A percentile compares a stretch with the other conserved stretches of the same genome.
phyloP scores from a whole-genome alignment of 805 yeast species.

The Metschnikowia dekortorum region DNA sequence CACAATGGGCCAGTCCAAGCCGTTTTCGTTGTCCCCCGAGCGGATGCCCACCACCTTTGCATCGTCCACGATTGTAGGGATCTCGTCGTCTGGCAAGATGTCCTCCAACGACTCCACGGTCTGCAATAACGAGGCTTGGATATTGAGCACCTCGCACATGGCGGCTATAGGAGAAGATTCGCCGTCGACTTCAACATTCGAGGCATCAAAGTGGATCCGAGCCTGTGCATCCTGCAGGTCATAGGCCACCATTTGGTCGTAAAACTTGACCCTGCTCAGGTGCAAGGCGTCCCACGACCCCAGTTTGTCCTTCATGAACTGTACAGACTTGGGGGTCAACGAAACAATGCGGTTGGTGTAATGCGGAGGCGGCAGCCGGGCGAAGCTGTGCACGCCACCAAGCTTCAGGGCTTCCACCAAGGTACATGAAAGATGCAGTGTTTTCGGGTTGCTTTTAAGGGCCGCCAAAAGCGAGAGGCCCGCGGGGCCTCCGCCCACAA shows the following conservation, averaged over 20 bases:
- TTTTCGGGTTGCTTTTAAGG: constrained; percentile 59
- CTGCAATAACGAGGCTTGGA: constrained; percentile 68
- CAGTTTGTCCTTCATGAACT: constrained; percentile 53
- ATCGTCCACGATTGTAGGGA: constrained; percentile 50
- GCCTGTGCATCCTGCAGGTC: constrained; percentile 71
- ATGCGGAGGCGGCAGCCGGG: constrained; percentile 38
- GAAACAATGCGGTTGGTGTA: constrained; percentile 82
- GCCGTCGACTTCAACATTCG: constrained; percentile 30
- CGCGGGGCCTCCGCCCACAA: constrained; percentile 97
- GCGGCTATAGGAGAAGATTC: constrained; percentile 46
- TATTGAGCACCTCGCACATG: constrained; percentile 84
- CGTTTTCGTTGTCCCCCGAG: constrained; percentile 19
- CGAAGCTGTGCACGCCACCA: constrained; percentile 46
- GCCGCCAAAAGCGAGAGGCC: constrained; percentile 86
- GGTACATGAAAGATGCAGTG: constrained; percentile 56
- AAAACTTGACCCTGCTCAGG: constrained; percentile 69
- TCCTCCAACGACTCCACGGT: constrained; percentile 34
- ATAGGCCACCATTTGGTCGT: constrained; percentile 78
- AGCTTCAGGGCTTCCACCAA: constrained; percentile 73
- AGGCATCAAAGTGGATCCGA: constrained; percentile 64
- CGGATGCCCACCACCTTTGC: constrained; percentile 61
- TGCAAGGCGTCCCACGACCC: constrained; percentile 74
- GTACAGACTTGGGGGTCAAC: constrained; percentile 75
- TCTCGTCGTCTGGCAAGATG: constrained; percentile 15
- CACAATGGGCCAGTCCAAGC: constrained; percentile 71